Conservation (phyloP, 1,284 basidiomycete genomes). For the Pseudozyma flocculosa region DNA sequence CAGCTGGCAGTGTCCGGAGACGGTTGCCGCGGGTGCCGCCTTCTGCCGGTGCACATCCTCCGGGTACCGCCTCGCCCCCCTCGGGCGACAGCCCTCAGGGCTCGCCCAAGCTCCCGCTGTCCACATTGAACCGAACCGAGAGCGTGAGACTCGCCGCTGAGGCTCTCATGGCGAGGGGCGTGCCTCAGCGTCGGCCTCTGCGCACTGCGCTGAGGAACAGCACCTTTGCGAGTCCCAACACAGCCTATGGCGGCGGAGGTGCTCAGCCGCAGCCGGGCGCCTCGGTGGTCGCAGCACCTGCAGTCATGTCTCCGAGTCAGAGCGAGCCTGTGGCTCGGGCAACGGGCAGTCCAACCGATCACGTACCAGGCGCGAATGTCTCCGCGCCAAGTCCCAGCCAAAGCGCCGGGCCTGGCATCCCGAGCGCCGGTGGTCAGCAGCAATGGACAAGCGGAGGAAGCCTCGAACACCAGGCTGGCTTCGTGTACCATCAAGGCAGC, state of each 20-base stretch:
- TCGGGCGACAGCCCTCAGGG: conserved; percentile 12
- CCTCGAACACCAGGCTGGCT: background rate
- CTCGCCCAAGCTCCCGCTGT: conserved; percentile 18
- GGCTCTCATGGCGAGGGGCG: conserved; percentile 44
- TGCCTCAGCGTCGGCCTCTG: conserved; percentile 31
- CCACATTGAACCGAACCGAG: conserved; percentile 35
- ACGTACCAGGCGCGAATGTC: too few relatives aligned
- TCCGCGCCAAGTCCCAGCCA: conserved; percentile 18
- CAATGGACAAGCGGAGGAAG: background rate
- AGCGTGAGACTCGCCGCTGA: conserved; percentile 47
- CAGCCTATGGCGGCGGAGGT: too few relatives aligned
- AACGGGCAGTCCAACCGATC: background rate
- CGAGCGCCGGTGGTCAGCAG: background rate
- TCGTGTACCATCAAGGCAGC: background rate
- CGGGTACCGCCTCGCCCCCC: conserved; percentile 11
- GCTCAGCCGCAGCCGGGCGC: background rate
- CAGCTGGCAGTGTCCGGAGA: conserved; percentile 20
- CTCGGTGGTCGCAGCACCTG: background rate
- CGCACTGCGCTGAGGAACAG: conserved; percentile 25
- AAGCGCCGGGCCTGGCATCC: conserved; percentile 14
- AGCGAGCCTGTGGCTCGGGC: conserved; percentile 22
- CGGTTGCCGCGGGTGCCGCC: conserved; percentile 24
- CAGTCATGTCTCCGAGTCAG: conserved; percentile 16
- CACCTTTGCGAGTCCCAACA: conserved; percentile 23
- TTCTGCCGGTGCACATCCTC: conserved; percentile 22